Percentiles rank a stretch among this genome's conserved stretches.
These are phyloP conservation scores for Zalaria sp. DNA, from an alignment of 2,329 filamentous ascomycete species.

Conservation along the genomic window DNA sequence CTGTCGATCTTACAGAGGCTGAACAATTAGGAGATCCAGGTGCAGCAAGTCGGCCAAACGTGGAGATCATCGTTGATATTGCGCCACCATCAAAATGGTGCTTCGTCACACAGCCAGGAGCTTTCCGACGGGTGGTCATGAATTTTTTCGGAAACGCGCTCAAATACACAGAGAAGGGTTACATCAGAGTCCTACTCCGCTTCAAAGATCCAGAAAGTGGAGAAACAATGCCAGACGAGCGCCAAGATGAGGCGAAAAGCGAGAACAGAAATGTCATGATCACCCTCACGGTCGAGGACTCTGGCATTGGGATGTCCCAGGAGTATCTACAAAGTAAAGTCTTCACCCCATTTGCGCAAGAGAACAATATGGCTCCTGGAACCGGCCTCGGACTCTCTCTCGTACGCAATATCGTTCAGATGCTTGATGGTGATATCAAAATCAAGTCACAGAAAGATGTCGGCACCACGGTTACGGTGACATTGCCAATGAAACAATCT, in stretches of 20 bases:
- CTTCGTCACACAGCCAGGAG: slow-evolving; percentile 26
- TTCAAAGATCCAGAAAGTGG: not conserved
- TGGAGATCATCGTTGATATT: slow-evolving; percentile 27
- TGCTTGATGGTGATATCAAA: slow-evolving; percentile 7
- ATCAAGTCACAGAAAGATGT: slow-evolving; percentile 6
- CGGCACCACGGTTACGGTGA: slow-evolving; percentile 7
- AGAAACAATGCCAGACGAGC: not conserved
- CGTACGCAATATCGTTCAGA: slow-evolving; percentile 6
- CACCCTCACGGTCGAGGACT: slow-evolving; percentile 4
- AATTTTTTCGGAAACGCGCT: slow-evolving; percentile 31
- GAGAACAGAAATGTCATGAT: slow-evolving; percentile 5
- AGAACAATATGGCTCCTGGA: slow-evolving; percentile 6
- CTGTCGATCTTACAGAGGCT: not conserved
- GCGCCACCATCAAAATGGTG: slow-evolving; percentile 21
- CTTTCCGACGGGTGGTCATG: slow-evolving; percentile 28
- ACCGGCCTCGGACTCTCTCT: slow-evolving; percentile 9
- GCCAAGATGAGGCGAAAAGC: slow-evolving; percentile 6
- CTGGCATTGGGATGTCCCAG: slow-evolving; percentile 9
- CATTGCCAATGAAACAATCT: slow-evolving; percentile 1
- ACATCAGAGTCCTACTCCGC: slow-evolving; percentile 17
- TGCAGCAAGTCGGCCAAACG: slow-evolving; percentile 20
- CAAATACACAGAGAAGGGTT: slow-evolving; percentile 26
- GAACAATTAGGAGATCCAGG: slow-evolving; percentile 10
- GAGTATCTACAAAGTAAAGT: slow-evolving; percentile 8
- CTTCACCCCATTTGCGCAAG: slow-evolving; percentile 9